A percentile compares a stretch with the other conserved stretches of the same genome.
phyloP scores from a whole-genome alignment of 306 rosid species.

The Castanea crenata region DNA sequence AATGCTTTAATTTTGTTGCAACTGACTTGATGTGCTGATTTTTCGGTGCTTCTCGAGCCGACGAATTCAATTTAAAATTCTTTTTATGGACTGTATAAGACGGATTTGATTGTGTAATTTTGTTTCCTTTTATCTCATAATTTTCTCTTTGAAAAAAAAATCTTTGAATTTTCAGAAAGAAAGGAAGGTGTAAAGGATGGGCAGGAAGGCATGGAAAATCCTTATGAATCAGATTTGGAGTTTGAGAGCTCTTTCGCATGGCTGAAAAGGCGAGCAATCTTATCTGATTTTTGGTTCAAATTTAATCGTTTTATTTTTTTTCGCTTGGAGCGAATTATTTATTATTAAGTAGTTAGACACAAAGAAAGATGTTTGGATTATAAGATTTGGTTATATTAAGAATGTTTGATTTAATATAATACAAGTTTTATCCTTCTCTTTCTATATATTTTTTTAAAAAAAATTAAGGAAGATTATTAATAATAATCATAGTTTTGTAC shows the following conservation, averaged over 20 bases:
- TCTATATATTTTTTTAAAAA: too few species aligned
- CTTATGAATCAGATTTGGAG: constrained; percentile 18
- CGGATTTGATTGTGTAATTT: too few species aligned
- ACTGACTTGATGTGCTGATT: too few species aligned
- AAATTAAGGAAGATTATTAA: background rate
- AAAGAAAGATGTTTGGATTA: background rate
- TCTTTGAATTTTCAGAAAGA: constrained; percentile 1
- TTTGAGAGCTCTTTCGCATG: constrained; percentile 28
- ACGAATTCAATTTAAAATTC: too few species aligned
- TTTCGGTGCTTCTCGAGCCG: too few species aligned
- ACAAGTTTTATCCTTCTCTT: background rate
- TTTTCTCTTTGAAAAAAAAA: background rate
- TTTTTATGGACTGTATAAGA: too few species aligned
- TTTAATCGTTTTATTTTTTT: background rate
- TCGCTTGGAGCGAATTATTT: background rate
- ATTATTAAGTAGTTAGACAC: background rate
- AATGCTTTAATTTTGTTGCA: too few species aligned
- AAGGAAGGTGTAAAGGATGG: constrained; percentile 25
- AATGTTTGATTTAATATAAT: background rate
- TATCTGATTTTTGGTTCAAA: constrained; percentile 2
- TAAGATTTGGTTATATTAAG: background rate
- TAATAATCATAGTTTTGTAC: background rate
- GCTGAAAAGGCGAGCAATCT: constrained; percentile 40
- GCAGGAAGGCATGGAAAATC: constrained; percentile 14
- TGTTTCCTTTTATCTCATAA: too few species aligned